Evolutionary conservation across 139 green algal species (phyloP), one percentile per base, ranked within the genome.

Genomic region (Chlorella vulgaris): DNA sequence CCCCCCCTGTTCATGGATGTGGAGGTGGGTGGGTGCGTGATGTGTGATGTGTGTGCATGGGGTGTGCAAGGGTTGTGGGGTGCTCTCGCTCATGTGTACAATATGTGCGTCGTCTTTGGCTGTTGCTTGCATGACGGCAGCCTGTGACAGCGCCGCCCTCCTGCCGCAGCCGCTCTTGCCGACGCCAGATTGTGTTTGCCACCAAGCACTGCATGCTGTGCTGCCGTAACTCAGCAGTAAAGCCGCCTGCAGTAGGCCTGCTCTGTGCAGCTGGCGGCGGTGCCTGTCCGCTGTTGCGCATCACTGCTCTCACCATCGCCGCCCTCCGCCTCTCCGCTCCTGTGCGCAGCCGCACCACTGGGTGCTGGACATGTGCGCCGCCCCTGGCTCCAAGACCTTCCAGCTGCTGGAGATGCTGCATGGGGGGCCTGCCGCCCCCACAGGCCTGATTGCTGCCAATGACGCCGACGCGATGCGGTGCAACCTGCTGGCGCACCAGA

Each of bases 311-410:
- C 55, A 24, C 55, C 5, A 65, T 65, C 55, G 18, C 55, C 55
- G 28, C 55, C 21, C 55, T 22, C 29, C 21, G 31, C 40, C 4
- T 33, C 6, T 65, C n/a, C n/a, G 55, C 3, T 19, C 35, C 42
- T 51, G 74, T n/a, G n/a, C n/a, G n/a, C 87, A 96, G 83, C 94
- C 97, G 10, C 84, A 97, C 43, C 95, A 99, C 90, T 88, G 93
- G 84, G 94, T 99, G 53, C 91, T 99, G 55, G 97, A 99, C 89
- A 97, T 97, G 90, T 99, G 97, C 82, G 97, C 97, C 7, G 95
- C 97, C 8, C 97, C 97, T 6, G 97, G 97, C 13, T 98, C 92
- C 71, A 99, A 99, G 88, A 99, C 97, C 26, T 95, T 95, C 69
- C 95, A 98, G 90, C 87, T 98, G 66, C 86, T 99, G 76, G 96